Conservation (phyloP, 805 yeast species). For the Kuraishia hungarica region DNA sequence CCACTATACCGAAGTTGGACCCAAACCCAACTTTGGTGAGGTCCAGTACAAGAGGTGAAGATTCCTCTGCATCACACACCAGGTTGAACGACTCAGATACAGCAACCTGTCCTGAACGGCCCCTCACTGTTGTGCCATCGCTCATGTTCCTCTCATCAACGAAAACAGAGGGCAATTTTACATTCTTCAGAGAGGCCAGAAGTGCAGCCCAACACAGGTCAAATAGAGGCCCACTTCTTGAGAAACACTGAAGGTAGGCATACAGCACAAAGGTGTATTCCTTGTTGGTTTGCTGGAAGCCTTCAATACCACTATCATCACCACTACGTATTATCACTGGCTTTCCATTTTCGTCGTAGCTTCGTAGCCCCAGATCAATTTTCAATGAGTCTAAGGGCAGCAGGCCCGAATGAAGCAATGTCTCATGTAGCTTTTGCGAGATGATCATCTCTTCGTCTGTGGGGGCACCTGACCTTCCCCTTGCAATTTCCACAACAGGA, state of each 20-base stretch:
- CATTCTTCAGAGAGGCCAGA: constrained; percentile 49
- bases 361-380: constrained; percentile 44
- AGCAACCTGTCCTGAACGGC: constrained; percentile 23
- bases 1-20: constrained; percentile 54
- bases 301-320: constrained; percentile 24
- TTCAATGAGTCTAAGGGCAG: constrained; percentile 42
- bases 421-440: constrained; percentile 57
- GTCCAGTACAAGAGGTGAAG: constrained; percentile 30
- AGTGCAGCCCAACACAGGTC: constrained; percentile 71
- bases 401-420: constrained; percentile 47
- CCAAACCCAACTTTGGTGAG: constrained; percentile 29
- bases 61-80: constrained; percentile 42
- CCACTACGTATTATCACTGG: constrained; percentile 39
- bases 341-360: constrained; percentile 41
- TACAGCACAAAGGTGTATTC: constrained; percentile 51
- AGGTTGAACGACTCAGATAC: constrained; percentile 41
- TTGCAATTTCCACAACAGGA: constrained; percentile 68
- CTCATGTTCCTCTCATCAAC: constrained; percentile 54
- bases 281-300: constrained; percentile 27
- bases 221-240: constrained; percentile 74
- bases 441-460: constrained; percentile 77
- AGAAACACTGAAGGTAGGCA: constrained; percentile 69
- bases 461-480: constrained; percentile 76
- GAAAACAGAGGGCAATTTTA: constrained; percentile 59
- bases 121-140: constrained; percentile 20